phyloP scores from a whole-genome alignment of 371 early-diverging fungal genomes.

The Entomophthora muscae region DNA sequence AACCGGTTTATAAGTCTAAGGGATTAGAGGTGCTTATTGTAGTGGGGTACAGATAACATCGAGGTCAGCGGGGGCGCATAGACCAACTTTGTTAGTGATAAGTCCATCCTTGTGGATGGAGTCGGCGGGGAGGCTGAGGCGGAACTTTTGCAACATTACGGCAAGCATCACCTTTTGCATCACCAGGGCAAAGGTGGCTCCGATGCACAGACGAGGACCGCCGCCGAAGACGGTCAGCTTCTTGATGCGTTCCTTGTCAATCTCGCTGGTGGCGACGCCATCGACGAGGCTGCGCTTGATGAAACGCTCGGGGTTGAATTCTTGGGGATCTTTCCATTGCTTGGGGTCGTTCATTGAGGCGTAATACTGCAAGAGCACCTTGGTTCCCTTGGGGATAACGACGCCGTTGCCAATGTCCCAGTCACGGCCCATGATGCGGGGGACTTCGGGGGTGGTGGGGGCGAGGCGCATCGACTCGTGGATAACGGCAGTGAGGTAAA shows the following conservation, averaged over 20 bases:
- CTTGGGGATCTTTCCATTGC: slow-evolving; percentile 19
- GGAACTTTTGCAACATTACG: slow-evolving; percentile 3
- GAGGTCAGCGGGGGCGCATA: background rate
- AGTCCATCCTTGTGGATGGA: background rate
- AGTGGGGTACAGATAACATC: background rate
- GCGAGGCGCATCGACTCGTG: slow-evolving; percentile 7
- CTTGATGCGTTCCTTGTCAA: background rate
- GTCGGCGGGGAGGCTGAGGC: background rate
- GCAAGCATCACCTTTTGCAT: slow-evolving; percentile 6
- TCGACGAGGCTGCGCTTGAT: slow-evolving; percentile 7
- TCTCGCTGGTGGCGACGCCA: background rate
- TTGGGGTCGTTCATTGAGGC: slow-evolving; percentile 14
- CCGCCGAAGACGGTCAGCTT: slow-evolving; percentile 3
- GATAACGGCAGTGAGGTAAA: slow-evolving; percentile 7
- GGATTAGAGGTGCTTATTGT: too few species aligned
- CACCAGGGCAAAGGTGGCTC: slow-evolving; percentile 9
- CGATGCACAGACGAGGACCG: slow-evolving; percentile 9
- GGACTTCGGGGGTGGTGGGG: background rate
- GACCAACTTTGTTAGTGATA: slow-evolving; percentile 5
- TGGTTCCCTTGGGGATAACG: background rate
- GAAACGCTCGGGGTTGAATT: slow-evolving; percentile 30
- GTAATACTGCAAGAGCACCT: background rate
- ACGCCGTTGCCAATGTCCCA: background rate
- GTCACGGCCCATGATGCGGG: background rate
- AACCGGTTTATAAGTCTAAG: too few species aligned